Evolutionary conservation across 208 protist species (phyloP).

Genomic region (Wallacemonas rigidus): DNA sequence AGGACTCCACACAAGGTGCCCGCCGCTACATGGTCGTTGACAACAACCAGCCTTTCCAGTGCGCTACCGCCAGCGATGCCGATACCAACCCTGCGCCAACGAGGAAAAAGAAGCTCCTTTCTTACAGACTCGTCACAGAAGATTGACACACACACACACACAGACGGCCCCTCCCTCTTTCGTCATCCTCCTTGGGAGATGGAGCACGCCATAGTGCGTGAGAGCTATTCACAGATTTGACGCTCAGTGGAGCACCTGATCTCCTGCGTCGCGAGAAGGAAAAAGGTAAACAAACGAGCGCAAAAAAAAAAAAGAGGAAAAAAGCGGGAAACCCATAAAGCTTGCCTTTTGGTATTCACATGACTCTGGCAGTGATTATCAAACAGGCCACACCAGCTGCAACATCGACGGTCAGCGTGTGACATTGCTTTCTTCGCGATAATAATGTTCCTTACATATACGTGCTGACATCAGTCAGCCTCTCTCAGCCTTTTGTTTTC

Average conservation of each 20-base stretch:
- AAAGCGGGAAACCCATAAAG: neutral
- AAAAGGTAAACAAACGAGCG: neutral
- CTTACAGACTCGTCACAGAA: neutral
- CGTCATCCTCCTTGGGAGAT: too few relatives aligned
- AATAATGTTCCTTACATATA: too few relatives aligned
- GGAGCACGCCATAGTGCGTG: too few relatives aligned
- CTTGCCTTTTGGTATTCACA: too few relatives aligned
- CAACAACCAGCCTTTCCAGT: neutral
- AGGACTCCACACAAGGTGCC: neutral
- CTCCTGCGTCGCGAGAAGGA: neutral
- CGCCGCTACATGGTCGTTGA: conserved; percentile 10
- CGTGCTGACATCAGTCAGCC: too few relatives aligned
- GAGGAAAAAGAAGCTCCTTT: conserved; percentile 10
- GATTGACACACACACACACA: neutral
- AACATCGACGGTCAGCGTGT: too few relatives aligned
- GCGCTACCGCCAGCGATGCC: neutral
- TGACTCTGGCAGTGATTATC: too few relatives aligned
- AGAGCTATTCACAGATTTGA: neutral
- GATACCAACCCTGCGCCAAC: neutral
- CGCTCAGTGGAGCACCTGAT: neutral
- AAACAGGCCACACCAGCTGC: too few relatives aligned
- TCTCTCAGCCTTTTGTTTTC: too few relatives aligned
- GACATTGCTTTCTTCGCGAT: too few relatives aligned
- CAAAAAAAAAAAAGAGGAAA: neutral
- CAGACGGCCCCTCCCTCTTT: neutral